phyloP scores from a whole-genome alignment of 768 basidiomycete species.

The Collybia nuda region DNA sequence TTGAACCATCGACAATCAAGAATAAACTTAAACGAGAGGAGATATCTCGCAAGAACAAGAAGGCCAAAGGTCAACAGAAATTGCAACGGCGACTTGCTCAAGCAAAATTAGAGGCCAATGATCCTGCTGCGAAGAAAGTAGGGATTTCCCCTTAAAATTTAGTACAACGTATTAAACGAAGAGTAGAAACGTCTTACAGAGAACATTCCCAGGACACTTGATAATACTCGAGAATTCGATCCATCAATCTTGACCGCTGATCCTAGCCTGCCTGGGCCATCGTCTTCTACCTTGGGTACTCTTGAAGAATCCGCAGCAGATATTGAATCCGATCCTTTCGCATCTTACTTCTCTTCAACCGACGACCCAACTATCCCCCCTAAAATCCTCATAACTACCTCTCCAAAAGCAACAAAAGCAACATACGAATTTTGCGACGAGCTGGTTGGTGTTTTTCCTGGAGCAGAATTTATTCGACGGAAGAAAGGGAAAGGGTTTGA shows the following conservation, averaged over 20 bases:
- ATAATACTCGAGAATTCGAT: slow-evolving; percentile 89
- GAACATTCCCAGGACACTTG: slow-evolving; percentile 89
- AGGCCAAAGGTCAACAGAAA: slow-evolving; percentile 77
- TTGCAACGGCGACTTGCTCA: slow-evolving; percentile 76
- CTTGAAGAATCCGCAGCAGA: slow-evolving; percentile 64
- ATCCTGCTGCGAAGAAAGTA: slow-evolving; percentile 81
- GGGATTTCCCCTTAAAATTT: slow-evolving; percentile 10
- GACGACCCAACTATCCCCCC: slow-evolving; percentile 74
- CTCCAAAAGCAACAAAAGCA: slow-evolving; percentile 79
- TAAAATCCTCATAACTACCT: slow-evolving; percentile 90
- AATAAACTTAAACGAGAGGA: slow-evolving; percentile 91
- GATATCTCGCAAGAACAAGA: slow-evolving; percentile 68
- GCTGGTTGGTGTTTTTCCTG: slow-evolving; percentile 85
- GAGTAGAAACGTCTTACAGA: slow-evolving; percentile 75
- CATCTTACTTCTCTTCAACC: slow-evolving; percentile 69
- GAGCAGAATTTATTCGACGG: slow-evolving; percentile 84
- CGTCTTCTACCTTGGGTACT: slow-evolving; percentile 34
- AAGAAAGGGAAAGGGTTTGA: slow-evolving; percentile 91
- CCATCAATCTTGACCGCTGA: slow-evolving; percentile 64
- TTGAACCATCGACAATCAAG: slow-evolving; percentile 69
- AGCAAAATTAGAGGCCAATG: slow-evolving; percentile 73
- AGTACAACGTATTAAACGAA: background rate
- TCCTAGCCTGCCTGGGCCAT: slow-evolving; percentile 32
- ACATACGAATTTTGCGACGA: slow-evolving; percentile 96
- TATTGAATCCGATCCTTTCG: slow-evolving; percentile 74